phyloP scores from a whole-genome alignment of 176 grass and related monocot species.

The maize (Zea mays) region Zm-B73-REFERENCE-NAM-5.0 NC_050104.1:29503001-29503500 shows the following conservation, averaged over 20 bases:
- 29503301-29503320: no score
- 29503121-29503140: not conserved
- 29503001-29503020: slow-evolving; percentile 17
- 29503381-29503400: no score
- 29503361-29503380: no score
- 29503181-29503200: slow-evolving; percentile 66
- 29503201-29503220: slow-evolving; percentile 47
- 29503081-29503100: slow-evolving; percentile 38
- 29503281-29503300: no score
- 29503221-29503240: slow-evolving; percentile 27
- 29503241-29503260: slow-evolving; percentile 52
- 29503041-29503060: slow-evolving; percentile 67
- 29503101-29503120: not conserved
- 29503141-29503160: slow-evolving; percentile 37
- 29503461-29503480: no score
- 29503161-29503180: not conserved
- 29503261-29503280: not conserved
- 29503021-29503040: slow-evolving; percentile 26
- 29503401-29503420: no score
- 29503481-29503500: no score
- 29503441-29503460: no score
- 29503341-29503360: no score
- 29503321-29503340: no score
- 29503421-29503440: no score
- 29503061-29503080: slow-evolving; percentile 93